Evolutionary conservation across 306 rosid species (phyloP).

Genomic region (Sechiopsis laciniata): DNA sequence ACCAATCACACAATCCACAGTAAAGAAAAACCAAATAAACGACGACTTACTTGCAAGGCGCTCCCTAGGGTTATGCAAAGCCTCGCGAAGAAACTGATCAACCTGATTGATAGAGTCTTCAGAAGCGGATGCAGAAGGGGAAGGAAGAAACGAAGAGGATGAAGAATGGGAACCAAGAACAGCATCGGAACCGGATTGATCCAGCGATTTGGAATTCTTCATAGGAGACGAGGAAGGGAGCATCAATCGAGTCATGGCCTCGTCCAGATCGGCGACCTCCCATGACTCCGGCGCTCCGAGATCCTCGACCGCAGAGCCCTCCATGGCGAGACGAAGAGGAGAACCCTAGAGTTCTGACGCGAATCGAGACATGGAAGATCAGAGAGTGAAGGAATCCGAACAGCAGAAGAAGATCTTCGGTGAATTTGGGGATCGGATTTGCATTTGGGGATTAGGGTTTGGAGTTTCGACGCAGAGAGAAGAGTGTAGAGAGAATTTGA

Average conservation of each 20-base stretch:
- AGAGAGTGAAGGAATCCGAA: not conserved
- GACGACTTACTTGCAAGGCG: too few species aligned
- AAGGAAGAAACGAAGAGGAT: not conserved
- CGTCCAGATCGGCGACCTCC: constrained; percentile 90
- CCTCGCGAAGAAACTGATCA: too few species aligned
- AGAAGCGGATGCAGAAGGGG: too few species aligned
- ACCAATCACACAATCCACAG: too few species aligned
- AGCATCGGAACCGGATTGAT: constrained; percentile 17
- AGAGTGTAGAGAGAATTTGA: constrained; percentile 41
- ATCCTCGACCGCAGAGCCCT: constrained; percentile 83
- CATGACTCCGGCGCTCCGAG: constrained; percentile 93
- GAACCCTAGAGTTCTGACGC: not conserved
- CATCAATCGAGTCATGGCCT: constrained; percentile 66
- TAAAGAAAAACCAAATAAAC: too few species aligned
- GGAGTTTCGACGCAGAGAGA: constrained; percentile 15
- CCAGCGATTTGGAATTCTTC: constrained; percentile 36
- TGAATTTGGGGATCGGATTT: constrained; percentile 30
- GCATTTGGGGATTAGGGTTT: constrained; percentile 19
- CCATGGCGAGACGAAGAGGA: constrained; percentile 44
- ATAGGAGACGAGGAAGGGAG: constrained; percentile 46
- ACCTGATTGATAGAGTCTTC: too few species aligned
- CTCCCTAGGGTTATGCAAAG: too few species aligned
- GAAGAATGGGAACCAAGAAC: constrained; percentile 9
- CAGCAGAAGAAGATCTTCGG: constrained; percentile 11
- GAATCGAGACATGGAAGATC: constrained; percentile 10